Conservation (phyloP, 2,329 filamentous ascomycete species). For the Aspergillus tubingensis region DNA sequence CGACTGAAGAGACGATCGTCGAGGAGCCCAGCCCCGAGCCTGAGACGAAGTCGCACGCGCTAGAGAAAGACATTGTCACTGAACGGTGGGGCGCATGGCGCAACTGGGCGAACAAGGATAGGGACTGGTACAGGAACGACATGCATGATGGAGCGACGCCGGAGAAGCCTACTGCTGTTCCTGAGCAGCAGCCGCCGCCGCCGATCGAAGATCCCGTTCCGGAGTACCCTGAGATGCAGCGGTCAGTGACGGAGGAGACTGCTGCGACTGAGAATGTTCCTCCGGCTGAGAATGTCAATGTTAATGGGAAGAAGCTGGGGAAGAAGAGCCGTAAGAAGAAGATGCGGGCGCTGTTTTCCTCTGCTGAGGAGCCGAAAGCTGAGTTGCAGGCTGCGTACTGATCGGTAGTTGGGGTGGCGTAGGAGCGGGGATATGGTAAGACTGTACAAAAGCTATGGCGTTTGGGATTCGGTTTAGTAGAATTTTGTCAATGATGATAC, state of each 20-base stretch:
- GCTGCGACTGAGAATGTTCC: background rate
- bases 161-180: background rate
- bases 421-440: background rate
- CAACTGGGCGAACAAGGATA: background rate
- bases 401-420: background rate
- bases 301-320: background rate
- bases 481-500: background rate
- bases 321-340: slow-evolving; percentile 9
- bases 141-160: background rate
- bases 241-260: background rate
- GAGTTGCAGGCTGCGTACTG: background rate
- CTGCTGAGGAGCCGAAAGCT: background rate
- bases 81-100: slow-evolving; percentile 1
- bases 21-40: background rate
- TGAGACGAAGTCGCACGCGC: background rate
- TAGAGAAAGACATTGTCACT: background rate
- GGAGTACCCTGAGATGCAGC: slow-evolving; percentile 4
- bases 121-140: slow-evolving; percentile 1
- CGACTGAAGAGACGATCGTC: background rate
- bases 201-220: background rate
- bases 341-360: slow-evolving; percentile 6
- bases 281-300: background rate
- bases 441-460: background rate
- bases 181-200: background rate
- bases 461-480: background rate